A percentile compares a stretch with the other conserved stretches of the same genome.
Evolutionary conservation across 352 stramenopile genomes (phyloP).

Genomic region (Phytophthora tubulina): DNA sequence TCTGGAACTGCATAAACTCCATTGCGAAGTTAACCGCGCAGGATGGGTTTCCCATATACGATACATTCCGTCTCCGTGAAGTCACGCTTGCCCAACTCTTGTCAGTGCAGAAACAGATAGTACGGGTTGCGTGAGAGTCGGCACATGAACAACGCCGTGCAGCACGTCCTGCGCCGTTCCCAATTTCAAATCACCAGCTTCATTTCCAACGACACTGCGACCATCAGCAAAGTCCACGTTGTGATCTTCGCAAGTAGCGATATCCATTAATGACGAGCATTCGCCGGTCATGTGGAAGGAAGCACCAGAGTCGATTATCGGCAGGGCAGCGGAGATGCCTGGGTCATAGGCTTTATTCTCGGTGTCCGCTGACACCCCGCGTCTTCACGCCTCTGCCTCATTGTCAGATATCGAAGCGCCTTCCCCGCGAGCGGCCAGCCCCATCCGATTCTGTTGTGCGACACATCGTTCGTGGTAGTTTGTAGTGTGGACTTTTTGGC

Average conservation of each 20-base stretch:
- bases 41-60: neutral
- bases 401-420: neutral
- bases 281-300: slow-evolving; percentile 16
- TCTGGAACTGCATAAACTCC: neutral
- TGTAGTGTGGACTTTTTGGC: neutral
- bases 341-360: slow-evolving; percentile 8
- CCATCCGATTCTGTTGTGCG: neutral
- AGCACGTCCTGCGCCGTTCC: neutral
- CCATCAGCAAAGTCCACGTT: slow-evolving; percentile 1
- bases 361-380: slow-evolving; percentile 13
- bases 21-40: neutral
- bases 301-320: slow-evolving; percentile 2
- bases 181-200: slow-evolving; percentile 5
- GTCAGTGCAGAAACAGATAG: slow-evolving; percentile 3
- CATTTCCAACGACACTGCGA: neutral
- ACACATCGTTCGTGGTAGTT: slow-evolving; percentile 19
- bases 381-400: neutral
- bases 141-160: neutral
- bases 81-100: neutral
- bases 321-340: too few species aligned
- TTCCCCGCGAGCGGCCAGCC: neutral
- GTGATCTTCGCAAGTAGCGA: neutral
- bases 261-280: neutral
- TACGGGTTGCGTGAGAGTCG: neutral
- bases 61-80: neutral